Base-by-base conservation (phyloP, 1,284 basidiomycete species). In the Austropuccinia psidii region DNA sequence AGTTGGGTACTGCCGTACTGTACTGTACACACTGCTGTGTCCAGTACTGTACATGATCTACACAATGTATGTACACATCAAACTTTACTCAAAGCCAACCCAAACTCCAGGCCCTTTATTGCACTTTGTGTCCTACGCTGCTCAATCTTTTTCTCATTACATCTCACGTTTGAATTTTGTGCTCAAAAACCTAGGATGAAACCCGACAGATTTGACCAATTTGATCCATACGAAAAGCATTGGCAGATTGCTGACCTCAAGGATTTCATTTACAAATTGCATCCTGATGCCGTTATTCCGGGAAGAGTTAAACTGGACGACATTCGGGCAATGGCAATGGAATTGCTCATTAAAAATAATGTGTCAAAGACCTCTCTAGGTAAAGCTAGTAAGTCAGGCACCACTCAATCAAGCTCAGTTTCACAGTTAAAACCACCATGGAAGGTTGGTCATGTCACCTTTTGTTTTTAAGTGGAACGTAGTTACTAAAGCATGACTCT, bases 221-320 rank as follows among this genome's bases (percentile, higher is more conserved):
- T 60, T 37, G 57, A 60, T 60, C 57, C 31, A 4, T 60, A 60
- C 35, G 29, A 5, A 17, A 60, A 60, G 33, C 57, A 60, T 33
- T 35, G 29, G 29, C 17, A 8, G 4, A 37, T 4, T 11, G 17
- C 31, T 11, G 57, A 60, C 57, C 17, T 60, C 57, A 4, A 11
- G 8, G 57, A 60, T 24, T 60, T 60, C 57, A 60, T 60, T 60
- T 60, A 60, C n/a, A 8, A 37, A 11, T 21, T 24, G 29, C 11
- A 60, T 19, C 57, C 57, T 37, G 24, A 15, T 37, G n/a, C 35
- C 8, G 33, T 39, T 9, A 39, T 60, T n/a, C 29, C 29, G 17
- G 31, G 17, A 15, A 60, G 41, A 17, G 17, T 29, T 9, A 60
- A 57, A 37, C 17, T 60, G 6, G 57, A 60, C 8, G 31, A 60